Evolutionary conservation across 345 rosid genomes (phyloP).

Genomic region (Lepidium didymum): DNA sequence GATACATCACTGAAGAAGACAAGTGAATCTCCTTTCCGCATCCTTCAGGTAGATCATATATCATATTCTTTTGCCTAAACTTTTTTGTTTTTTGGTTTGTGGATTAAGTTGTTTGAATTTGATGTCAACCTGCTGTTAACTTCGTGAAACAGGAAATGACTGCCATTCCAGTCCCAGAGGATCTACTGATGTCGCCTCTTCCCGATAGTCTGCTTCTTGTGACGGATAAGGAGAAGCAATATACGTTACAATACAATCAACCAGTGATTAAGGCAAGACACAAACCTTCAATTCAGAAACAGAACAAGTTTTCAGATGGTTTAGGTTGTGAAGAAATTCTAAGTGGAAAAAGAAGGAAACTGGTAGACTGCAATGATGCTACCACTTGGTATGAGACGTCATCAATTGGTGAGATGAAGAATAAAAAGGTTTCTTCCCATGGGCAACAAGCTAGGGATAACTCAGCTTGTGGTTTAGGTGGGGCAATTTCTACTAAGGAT

Average conservation of each 20-base stretch:
- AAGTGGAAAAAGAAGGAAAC: constrained; percentile 31
- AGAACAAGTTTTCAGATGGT: constrained; percentile 26
- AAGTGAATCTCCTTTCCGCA: constrained; percentile 45
- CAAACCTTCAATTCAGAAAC: constrained; percentile 24
- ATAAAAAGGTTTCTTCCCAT: constrained; percentile 28
- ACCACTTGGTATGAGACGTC: constrained; percentile 27
- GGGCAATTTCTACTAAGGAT: constrained; percentile 20
- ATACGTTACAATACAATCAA: constrained; percentile 16
- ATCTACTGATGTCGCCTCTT: constrained; percentile 59
- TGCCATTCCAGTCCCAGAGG: constrained; percentile 41
- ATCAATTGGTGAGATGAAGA: constrained; percentile 30
- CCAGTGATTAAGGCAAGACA: constrained; percentile 17
- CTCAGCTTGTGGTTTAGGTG: constrained; percentile 24
- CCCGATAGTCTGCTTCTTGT: constrained; percentile 43
- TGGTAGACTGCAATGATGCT: constrained; percentile 24
- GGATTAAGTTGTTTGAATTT: constrained; percentile 11
- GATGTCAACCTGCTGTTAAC: constrained; percentile 14
- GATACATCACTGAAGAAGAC: constrained; percentile 16
- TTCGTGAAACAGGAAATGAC: constrained; percentile 60
- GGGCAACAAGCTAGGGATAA: constrained; percentile 26
- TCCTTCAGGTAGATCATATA: constrained; percentile 54
- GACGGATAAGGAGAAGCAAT: constrained; percentile 33
- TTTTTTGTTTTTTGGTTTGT: background rate
- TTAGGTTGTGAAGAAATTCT: constrained; percentile 22
- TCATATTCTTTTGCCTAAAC: constrained; percentile 15